These are phyloP conservation scores for Tulasnella sp. DNA, from an alignment of 768 basidiomycete genomes.

Conservation along the genomic window DNA sequence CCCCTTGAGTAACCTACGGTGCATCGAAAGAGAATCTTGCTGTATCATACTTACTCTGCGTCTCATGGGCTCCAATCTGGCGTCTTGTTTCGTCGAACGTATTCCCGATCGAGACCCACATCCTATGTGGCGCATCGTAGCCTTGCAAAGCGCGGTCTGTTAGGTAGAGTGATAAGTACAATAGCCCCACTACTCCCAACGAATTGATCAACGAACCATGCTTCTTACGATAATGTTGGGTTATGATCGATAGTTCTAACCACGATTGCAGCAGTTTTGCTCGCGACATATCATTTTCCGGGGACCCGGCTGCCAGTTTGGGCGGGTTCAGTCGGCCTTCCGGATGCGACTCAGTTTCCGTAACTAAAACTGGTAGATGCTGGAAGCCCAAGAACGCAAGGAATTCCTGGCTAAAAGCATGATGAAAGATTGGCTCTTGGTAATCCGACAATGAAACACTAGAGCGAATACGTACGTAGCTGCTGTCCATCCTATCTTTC, in stretches of 20 bases:
- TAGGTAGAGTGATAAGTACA: slow-evolving; percentile 34
- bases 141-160: slow-evolving; percentile 36
- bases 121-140: slow-evolving; percentile 38
- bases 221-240: slow-evolving; percentile 45
- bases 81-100: slow-evolving; percentile 63
- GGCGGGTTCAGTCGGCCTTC: slow-evolving; percentile 27
- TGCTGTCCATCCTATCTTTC: slow-evolving; percentile 32
- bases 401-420: background rate
- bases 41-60: slow-evolving; percentile 55
- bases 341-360: slow-evolving; percentile 24
- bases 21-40: no score
- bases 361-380: background rate
- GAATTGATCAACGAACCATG: background rate
- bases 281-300: background rate
- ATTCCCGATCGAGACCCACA: slow-evolving; percentile 53
- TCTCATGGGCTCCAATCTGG: slow-evolving; percentile 70
- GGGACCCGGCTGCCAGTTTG: slow-evolving; percentile 44
- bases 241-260: slow-evolving; percentile 54
- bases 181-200: background rate
- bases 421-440: background rate
- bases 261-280: slow-evolving; percentile 70
- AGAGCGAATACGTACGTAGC: slow-evolving; percentile 38
- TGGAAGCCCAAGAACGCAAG: background rate
- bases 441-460: background rate
- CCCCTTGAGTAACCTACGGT: background rate